Base-by-base conservation (phyloP, 2,329 filamentous ascomycete species). In the Aaosphaeria arxii region DNA sequence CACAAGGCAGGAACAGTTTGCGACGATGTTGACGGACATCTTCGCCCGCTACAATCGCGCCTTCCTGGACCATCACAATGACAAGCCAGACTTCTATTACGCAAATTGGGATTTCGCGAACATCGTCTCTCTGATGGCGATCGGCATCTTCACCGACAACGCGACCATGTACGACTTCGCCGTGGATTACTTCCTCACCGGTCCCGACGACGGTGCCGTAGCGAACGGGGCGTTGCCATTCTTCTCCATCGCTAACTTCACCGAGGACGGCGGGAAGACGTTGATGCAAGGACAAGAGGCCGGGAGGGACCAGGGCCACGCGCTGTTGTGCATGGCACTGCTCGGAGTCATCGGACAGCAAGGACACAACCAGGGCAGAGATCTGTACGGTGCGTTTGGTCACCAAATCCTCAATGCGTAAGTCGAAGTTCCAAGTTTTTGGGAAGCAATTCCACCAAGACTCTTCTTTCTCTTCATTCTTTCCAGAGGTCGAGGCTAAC, bases 81-180 rank as follows among this genome's bases (percentile, higher is more conserved):
- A 56, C 7, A 54, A 49, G 1, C 51, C 54, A 13, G 57, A 70
- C 40, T 67, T 73, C 44, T 76, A 72, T 53, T 72, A 61, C 52
- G 70, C 73, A 1, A 75, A 75, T 46, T 77, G 75, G 74, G 75
- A 77, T 47, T 55, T 75, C 4, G 72, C 68, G 54, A 76, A 76
- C 36, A 62, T 77, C 30, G 70, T 71, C 3, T 66, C 69, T 1
- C 58, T 73, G 30, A 56, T 71, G 13, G 67, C 74, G 0, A 74
- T 76, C 48, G 74, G 73, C 0, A 65, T 77, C 1, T 61, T 74
- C 6, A 63, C 65, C 1, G 74, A 77, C 33, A 75, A 77, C 44
- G 39, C 50, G 30, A 74, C 73, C 2, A 71, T 72, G 49, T 72
- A 64, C 45, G 49, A 74, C 9, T 58, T 71, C 33, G 74, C 64